Conservation (phyloP, 768 basidiomycete genomes). For the Gelatoporia subvermispora region DNA sequence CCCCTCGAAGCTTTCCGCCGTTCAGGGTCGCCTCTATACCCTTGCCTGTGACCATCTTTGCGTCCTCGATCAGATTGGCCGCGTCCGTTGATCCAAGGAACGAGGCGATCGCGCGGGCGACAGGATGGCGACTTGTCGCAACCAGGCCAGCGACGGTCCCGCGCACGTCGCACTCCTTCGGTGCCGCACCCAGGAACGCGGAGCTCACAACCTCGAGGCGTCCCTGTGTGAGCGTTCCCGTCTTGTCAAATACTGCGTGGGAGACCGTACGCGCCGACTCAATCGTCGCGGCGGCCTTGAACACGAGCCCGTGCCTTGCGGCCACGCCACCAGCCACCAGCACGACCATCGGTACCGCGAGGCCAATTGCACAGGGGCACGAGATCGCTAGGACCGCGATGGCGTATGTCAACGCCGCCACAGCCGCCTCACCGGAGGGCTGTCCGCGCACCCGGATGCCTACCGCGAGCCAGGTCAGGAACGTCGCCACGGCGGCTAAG, state of each 20-base stretch:
- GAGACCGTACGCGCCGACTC: slow-evolving; percentile 38
- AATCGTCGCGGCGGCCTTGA: slow-evolving; percentile 34
- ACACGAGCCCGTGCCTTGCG: slow-evolving; percentile 26
- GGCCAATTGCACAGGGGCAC: slow-evolving; percentile 46
- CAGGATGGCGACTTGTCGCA: slow-evolving; percentile 30
- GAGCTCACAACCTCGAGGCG: slow-evolving; percentile 34
- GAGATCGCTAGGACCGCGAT: slow-evolving; percentile 46
- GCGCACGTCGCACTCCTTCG: slow-evolving; percentile 3
- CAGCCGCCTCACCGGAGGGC: slow-evolving; percentile 20
- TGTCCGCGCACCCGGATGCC: slow-evolving; percentile 25
- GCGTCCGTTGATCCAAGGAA: slow-evolving; percentile 18
- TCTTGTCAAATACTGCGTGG: slow-evolving; percentile 55
- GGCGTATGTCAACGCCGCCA: slow-evolving; percentile 43
- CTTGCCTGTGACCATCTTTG: slow-evolving; percentile 30
- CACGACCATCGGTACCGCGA: slow-evolving; percentile 33
- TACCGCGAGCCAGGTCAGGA: slow-evolving; percentile 33
- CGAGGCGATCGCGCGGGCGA: slow-evolving; percentile 29
- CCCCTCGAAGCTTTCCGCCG: slow-evolving; percentile 30
- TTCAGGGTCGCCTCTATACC: slow-evolving; percentile 31
- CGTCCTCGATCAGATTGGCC: slow-evolving; percentile 9
- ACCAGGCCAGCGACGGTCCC: slow-evolving; percentile 26
- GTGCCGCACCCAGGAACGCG: slow-evolving; percentile 16
- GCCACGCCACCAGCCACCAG: slow-evolving; percentile 29
- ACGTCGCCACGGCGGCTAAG: slow-evolving; percentile 32
- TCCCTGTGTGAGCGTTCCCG: slow-evolving; percentile 49